Conservation (phyloP, 345 rosid genomes). For the Linum trigynum region DNA sequence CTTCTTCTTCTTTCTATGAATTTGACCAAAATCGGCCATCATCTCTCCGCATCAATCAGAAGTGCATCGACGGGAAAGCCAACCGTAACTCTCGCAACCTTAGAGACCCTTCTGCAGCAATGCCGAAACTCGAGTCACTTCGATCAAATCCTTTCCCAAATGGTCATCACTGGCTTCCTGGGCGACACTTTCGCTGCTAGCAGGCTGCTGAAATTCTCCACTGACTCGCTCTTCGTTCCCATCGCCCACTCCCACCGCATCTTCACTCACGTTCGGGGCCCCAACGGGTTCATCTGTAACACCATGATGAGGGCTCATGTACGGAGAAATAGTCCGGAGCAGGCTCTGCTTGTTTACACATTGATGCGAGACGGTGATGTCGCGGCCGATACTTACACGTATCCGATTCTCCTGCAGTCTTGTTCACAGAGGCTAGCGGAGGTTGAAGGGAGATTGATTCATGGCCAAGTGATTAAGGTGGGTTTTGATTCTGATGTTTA, state of each 20-base stretch:
- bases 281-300: conserved; percentile 42
- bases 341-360: conserved; percentile 30
- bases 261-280: conserved; percentile 27
- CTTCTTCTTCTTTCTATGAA: conserved; percentile 8
- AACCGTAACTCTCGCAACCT: conserved; percentile 28
- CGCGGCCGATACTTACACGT: conserved; percentile 38
- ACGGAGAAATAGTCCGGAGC: conserved; percentile 22
- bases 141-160: conserved; percentile 44
- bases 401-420: conserved; percentile 42
- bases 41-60: conserved; percentile 8
- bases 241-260: conserved; percentile 25
- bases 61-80: conserved; percentile 13
- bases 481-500: conserved; percentile 44
- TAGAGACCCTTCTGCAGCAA: conserved; percentile 26
- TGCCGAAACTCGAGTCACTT: conserved; percentile 35
- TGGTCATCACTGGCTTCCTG: conserved; percentile 38
- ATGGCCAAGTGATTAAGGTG: conserved; percentile 31
- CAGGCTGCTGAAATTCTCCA: conserved; percentile 35
- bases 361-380: conserved; percentile 29
- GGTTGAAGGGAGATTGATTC: conserved; percentile 39
- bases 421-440: conserved; percentile 27
- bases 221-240: conserved; percentile 27
- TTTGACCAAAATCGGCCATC: conserved; percentile 5
- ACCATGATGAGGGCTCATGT: conserved; percentile 43
- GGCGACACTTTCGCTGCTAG: conserved; percentile 41